Evolutionary conservation across 331 rosid genomes (phyloP), one percentile per base, ranked within the genome.

Genomic region (Malus hybrid): DNA sequence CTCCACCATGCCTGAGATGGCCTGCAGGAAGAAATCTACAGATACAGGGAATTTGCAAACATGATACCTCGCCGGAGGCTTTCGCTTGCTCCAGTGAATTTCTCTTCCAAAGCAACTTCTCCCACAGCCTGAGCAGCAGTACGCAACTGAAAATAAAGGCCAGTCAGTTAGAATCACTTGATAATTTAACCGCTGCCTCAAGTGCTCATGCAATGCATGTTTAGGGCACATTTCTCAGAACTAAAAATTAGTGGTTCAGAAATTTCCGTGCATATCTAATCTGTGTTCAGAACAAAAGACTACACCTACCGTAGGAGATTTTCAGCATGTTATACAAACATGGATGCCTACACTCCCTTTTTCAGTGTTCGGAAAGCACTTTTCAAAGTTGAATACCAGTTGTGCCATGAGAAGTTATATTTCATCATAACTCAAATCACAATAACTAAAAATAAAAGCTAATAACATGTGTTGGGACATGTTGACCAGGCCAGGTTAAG

Each of bases 31-130:
- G 69, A 46, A 82, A 16, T 69, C 86, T 84, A 94, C 59, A 94
- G 85, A 79, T 94, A 94, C 68, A 94, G 93, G 63, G 99, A 94
- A 75, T 94, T 94, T 20, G 99, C 96, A 82, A 92, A 94, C 97
- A 94, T 94, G 75, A 94, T 92, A 80, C 99, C 99, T 66, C 99
- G 89, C 31, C 93, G 92, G 54, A 94, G 96, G 87, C 99, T 94
- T 79, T 90, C 96, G 27, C 97, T 87, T 31, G 97, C 99, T 13
- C 90, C 93, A 13, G 88, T 81, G 82, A 94, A 94, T 79, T 92
- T 94, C 78, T 82, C 87, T 82, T 94, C 97, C 82, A 92, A 86
- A 71, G 81, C 88, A 28, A 57, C 89, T 81, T 94, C 99, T 66
- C 99, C 97, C 16, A 94, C 99, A 14, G 99, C 99, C 60, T 89